phyloP scores from a whole-genome alignment of 1,284 basidiomycete species.

The Cryptococcus jaspeensis region DNA sequence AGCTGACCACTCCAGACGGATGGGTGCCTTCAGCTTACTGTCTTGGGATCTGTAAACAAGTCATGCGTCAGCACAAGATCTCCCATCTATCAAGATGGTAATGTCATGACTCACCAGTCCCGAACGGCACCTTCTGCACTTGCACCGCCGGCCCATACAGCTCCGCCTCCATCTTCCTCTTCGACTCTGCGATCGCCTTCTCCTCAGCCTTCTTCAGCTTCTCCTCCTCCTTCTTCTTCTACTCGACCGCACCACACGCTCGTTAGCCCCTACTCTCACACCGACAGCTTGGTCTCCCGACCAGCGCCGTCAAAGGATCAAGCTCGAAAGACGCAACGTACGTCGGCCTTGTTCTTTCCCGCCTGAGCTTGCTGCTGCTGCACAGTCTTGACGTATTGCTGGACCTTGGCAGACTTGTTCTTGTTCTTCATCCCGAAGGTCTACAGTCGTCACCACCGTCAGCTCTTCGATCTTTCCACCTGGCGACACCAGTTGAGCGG shows the following conservation, averaged over 20 bases:
- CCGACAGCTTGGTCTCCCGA: not conserved
- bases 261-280: not conserved
- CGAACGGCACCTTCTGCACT: slow-evolving; percentile 80
- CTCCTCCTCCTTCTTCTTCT: slow-evolving; percentile 74
- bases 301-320: not conserved
- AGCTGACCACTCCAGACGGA: not conserved
- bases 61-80: slow-evolving; percentile 1
- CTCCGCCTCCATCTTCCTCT: slow-evolving; percentile 79
- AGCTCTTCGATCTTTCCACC: not conserved
- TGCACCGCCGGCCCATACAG: slow-evolving; percentile 67
- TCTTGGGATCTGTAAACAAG: slow-evolving; percentile 69
- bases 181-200: slow-evolving; percentile 75
- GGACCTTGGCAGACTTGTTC: slow-evolving; percentile 91
- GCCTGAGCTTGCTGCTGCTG: slow-evolving; percentile 65
- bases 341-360: slow-evolving; percentile 72
- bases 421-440: slow-evolving; percentile 96
- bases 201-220: slow-evolving; percentile 72
- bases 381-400: slow-evolving; percentile 76
- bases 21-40: slow-evolving; percentile 40
- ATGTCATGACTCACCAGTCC: slow-evolving; percentile 62
- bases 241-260: not conserved
- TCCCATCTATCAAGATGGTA: slow-evolving; percentile 3
- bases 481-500: not conserved
- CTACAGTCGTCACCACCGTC: slow-evolving; percentile 48
- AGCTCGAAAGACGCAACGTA: slow-evolving; percentile 31